These are phyloP conservation scores for Arachis hypogaea DNA, from an alignment of 306 rosid species.

Conservation along the genomic window DNA sequence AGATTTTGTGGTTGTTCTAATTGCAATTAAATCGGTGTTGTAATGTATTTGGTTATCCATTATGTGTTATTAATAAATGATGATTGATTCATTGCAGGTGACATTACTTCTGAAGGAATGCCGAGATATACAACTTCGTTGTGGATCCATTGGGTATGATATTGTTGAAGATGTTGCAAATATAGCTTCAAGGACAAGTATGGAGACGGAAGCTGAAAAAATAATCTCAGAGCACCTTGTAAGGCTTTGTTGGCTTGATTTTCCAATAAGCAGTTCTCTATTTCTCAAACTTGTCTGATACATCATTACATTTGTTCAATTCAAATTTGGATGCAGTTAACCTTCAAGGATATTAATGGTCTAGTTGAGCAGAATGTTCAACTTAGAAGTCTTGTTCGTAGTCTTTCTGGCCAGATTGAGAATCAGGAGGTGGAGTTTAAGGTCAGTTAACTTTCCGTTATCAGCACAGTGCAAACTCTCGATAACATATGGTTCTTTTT, in stretches of 20 bases:
- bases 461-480: neutral
- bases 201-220: conserved; percentile 64
- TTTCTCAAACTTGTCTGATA: neutral
- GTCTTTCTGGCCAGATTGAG: conserved; percentile 78
- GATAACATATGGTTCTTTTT: neutral
- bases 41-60: too few relatives aligned
- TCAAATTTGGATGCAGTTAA: conserved; percentile 60
- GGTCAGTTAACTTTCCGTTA: conserved; percentile 49
- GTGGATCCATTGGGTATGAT: conserved; percentile 64
- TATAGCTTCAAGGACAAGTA: conserved; percentile 40
- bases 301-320: conserved; percentile 7
- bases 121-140: conserved; percentile 90
- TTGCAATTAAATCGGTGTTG: too few relatives aligned
- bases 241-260: conserved; percentile 40
- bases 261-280: neutral
- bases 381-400: conserved; percentile 89
- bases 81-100: conserved; percentile 55
- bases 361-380: conserved; percentile 90
- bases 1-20: too few relatives aligned
- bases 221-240: conserved; percentile 88
- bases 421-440: conserved; percentile 71
- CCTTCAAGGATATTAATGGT: conserved; percentile 95
- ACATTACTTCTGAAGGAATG: conserved; percentile 93
- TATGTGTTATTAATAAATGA: neutral
- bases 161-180: conserved; percentile 39